Evolutionary conservation across 371 early-diverging fungal genomes (phyloP).

Genomic region (Circinella umbellata): DNA sequence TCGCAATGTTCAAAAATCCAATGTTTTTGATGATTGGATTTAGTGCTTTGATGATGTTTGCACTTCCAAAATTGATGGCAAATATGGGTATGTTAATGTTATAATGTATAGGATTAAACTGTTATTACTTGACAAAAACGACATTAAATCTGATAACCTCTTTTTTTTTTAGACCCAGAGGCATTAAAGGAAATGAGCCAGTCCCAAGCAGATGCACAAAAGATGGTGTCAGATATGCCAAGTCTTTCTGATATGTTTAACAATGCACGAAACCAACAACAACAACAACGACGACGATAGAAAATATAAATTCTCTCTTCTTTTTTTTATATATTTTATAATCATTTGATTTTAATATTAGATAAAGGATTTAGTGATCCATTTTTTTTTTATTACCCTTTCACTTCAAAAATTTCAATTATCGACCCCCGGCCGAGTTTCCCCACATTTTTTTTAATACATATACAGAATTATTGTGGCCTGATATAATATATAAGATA

Average conservation of each 20-base stretch:
- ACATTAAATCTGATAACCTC: too few species aligned
- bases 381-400: not conserved
- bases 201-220: slow-evolving; percentile 45
- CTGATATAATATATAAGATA: too few species aligned
- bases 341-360: not conserved
- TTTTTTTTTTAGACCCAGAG: slow-evolving; percentile 37
- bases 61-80: slow-evolving; percentile 54
- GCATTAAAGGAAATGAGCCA: slow-evolving; percentile 40
- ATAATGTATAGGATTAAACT: too few species aligned
- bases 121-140: too few species aligned
- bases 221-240: slow-evolving; percentile 46
- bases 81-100: slow-evolving; percentile 38
- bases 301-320: not conserved
- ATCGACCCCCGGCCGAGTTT: not conserved
- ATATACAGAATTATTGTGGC: not conserved
- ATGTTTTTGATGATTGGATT: slow-evolving; percentile 58
- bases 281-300: slow-evolving; percentile 16
- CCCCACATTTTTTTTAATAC: slow-evolving; percentile 6
- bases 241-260: slow-evolving; percentile 43
- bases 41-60: slow-evolving; percentile 49
- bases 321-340: slow-evolving; percentile 2
- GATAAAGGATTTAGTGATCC: not conserved
- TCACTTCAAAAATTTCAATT: too few species aligned
- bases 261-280: slow-evolving; percentile 20
- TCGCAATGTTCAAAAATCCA: slow-evolving; percentile 53